A percentile compares a stretch with the other conserved stretches of the same genome.
phyloP scores from a whole-genome alignment of 78 protist genomes.

The Pigoraptor vietnamica region DNA sequence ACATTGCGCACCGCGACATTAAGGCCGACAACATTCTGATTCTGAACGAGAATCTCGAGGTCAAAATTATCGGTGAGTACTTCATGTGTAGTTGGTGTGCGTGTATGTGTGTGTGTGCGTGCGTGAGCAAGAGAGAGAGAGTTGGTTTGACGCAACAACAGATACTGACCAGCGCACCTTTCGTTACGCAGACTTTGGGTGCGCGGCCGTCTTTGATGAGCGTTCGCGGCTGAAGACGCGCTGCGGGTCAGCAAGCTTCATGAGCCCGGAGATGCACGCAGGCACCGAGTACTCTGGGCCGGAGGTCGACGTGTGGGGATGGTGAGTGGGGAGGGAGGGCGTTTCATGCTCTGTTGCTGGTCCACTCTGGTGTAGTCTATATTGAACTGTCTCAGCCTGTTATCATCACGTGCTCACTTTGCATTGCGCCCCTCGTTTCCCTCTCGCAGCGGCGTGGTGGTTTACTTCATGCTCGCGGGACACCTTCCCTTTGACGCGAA shows the following conservation, averaged over 20 bases:
- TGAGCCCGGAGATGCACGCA: conserved; percentile 95
- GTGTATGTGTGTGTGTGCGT: too few species aligned
- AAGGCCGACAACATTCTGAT: neutral
- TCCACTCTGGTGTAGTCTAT: too few species aligned
- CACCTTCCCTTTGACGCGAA: neutral
- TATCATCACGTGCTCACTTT: too few species aligned
- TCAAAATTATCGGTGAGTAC: neutral
- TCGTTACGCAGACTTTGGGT: neutral
- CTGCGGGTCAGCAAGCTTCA: conserved; percentile 98
- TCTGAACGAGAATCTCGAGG: neutral
- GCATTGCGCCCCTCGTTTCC: too few species aligned
- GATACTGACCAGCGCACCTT: too few species aligned
- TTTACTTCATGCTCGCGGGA: neutral
- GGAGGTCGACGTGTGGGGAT: conserved; percentile 84
- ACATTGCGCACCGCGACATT: conserved; percentile 28
- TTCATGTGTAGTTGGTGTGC: neutral
- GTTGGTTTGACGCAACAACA: too few species aligned
- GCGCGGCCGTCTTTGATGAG: neutral
- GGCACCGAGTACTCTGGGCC: conserved; percentile 90
- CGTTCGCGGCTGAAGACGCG: conserved; percentile 58
- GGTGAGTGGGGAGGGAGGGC: neutral
- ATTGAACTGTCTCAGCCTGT: too few species aligned
- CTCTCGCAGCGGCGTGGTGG: neutral
- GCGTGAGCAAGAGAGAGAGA: too few species aligned
- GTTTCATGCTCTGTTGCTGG: too few species aligned